Base-by-base conservation (phyloP, 1,139 yeast genomes). In the Magnusiomyces tetraspermus region DNA sequence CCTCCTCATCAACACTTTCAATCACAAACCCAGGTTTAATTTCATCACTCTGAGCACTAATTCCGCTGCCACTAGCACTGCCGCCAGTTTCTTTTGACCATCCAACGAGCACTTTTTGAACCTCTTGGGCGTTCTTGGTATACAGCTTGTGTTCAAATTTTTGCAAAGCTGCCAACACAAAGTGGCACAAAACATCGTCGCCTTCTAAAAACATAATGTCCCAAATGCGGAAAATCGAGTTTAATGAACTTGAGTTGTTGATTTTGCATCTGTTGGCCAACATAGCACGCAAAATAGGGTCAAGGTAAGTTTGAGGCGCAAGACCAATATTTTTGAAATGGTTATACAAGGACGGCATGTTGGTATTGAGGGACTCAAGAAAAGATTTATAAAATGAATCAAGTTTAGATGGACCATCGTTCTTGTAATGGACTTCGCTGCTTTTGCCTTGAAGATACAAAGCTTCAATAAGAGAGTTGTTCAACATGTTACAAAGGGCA, bases 141-240 rank as follows among this genome's bases (percentile, higher is more conserved):
- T 73, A 80, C 23, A 83, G 69, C 60, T 76, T 78, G 60, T 75
- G 78, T 48, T 76, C 77, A 28, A 77, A 65, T 48, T 72, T 69
- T 26, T 71, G 69, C 50, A 82, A 62, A 15, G 79, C 63, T 0
- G 79, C 83, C 10, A 81, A 62, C 1, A 75, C 71, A 19, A 73
- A 74, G 28, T 80, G 71, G 53, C 76, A 67, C 50, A 79, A 62
- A 58, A 77, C 74, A 1, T 73, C 67, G 58, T 78, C 83, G 2
- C 82, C 80, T 61, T 82, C 87, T 62, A 82, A 81, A n/a, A 80
- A 64, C 62, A 74, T 74, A 8, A 82, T 71, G 62, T 83, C 89
- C 57, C 84, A 62, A 8, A 82, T 61, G 11, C 79, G 67, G 19
- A 72, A 66, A 4, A 70, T 64, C 2, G 67, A 61, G 45, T 75